Evolutionary conservation across 805 yeast species (phyloP), one percentile per base, ranked within the genome.

Genomic region (Candida endomychidarum): DNA sequence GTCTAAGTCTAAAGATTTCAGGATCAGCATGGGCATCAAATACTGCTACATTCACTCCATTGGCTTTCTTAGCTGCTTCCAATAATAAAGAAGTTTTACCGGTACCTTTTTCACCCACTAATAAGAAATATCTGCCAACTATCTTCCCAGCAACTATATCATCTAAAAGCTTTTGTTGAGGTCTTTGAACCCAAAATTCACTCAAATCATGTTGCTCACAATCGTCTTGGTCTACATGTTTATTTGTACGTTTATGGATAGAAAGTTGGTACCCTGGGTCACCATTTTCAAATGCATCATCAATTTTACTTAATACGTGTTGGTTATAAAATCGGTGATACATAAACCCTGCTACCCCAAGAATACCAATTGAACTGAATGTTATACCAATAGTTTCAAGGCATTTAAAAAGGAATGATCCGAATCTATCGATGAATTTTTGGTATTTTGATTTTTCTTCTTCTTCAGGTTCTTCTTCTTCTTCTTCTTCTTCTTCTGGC

Each of bases 1-100:
- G 65, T 28, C 95, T 62, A 16, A 86, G 75, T 43, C 95, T 68
- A 56, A 86, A 82, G 35, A 86, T 79, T 55, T 86, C 95, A 0
- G 91, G 87, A 55, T 86, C 95, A 0, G 90, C 82, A 52, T 86
- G 93, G 1, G 93, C 93, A 54, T 86, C 95, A 44, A 86, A 65
- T 35, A 82, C 71, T 0, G 87, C 77, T 36, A 87, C 86, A 50
- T 81, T 77, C 37, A 63, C 59, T 0, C 90, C 87, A 26, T 72
- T 64, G 2, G 77, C 78, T 48, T 80, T 75, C 43, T 78, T 74
- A 69, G 86, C 77, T 2, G 88, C 75, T 48, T 86, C 88, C 51
- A 83, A 60, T 11, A 86, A 70, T 67, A 87, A 72, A 0, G 91
- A 81, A 0, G 89, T 81, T 55, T 86, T 86, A 2, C 95, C 95